These are phyloP conservation scores for Tympanopsis confertula DNA, from an alignment of 2,329 filamentous ascomycete genomes.

Conservation along the genomic window DNA sequence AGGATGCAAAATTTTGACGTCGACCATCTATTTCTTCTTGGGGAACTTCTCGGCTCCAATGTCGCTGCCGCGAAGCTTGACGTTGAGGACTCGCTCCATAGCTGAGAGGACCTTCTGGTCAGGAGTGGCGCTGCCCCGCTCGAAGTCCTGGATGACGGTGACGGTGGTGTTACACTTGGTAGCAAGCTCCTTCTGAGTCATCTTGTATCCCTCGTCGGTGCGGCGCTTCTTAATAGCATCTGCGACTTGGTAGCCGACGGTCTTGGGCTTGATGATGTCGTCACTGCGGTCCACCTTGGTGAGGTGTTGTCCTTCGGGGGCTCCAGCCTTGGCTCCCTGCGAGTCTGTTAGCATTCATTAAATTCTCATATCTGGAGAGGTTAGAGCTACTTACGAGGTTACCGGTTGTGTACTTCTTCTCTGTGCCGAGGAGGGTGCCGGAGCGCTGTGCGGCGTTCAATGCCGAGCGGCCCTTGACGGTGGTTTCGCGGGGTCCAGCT, in stretches of 20 bases:
- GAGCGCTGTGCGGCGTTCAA: slow-evolving; percentile 82
- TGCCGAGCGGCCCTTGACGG: slow-evolving; percentile 70
- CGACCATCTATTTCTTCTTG: slow-evolving; percentile 52
- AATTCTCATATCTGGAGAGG: not conserved
- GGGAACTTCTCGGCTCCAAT: slow-evolving; percentile 76
- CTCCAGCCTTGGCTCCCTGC: slow-evolving; percentile 36
- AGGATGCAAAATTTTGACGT: not conserved
- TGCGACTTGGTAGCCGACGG: slow-evolving; percentile 69
- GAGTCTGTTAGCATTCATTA: not conserved
- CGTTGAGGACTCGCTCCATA: slow-evolving; percentile 77
- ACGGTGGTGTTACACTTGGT: slow-evolving; percentile 83
- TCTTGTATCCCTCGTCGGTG: slow-evolving; percentile 75
- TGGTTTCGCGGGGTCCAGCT: slow-evolving; percentile 63
- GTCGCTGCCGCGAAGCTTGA: slow-evolving; percentile 75
- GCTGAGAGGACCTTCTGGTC: slow-evolving; percentile 71
- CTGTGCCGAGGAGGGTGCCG: slow-evolving; percentile 66
- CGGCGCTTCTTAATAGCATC: slow-evolving; percentile 73
- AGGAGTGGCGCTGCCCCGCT: slow-evolving; percentile 65
- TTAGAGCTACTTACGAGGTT: slow-evolving; percentile 57
- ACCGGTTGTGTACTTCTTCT: slow-evolving; percentile 77
- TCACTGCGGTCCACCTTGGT: slow-evolving; percentile 96
- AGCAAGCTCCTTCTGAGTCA: slow-evolving; percentile 84
- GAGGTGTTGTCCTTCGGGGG: slow-evolving; percentile 76
- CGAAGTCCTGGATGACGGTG: slow-evolving; percentile 70
- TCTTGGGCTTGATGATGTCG: slow-evolving; percentile 96